A percentile compares a stretch with the other conserved stretches of the same genome.
Evolutionary conservation across 352 stramenopile species (phyloP).

Genomic region (Phytopythium montanum): DNA sequence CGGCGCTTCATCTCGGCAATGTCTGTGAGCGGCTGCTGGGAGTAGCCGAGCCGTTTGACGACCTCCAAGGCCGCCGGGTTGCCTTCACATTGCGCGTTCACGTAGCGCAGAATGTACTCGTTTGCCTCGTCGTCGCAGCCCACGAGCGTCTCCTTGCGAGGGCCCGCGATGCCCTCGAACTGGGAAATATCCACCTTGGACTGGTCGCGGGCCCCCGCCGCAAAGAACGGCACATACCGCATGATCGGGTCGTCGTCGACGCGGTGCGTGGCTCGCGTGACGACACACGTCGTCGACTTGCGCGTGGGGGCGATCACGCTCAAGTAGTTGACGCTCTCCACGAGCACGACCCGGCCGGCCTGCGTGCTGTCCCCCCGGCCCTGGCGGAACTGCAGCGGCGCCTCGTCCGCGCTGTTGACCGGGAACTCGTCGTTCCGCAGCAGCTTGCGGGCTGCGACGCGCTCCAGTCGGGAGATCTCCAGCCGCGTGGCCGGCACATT

Average conservation of each 20-base stretch:
- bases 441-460: constrained; percentile 38
- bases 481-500: constrained; percentile 13
- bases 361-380: constrained; percentile 38
- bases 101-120: constrained; percentile 62
- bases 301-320: constrained; percentile 37
- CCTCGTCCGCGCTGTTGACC: constrained; percentile 11
- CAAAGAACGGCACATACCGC: constrained; percentile 67
- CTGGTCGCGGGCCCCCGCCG: constrained; percentile 14
- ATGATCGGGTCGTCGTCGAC: constrained; percentile 83
- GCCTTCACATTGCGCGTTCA: constrained; percentile 29
- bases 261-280: constrained; percentile 38
- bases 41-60: constrained; percentile 38
- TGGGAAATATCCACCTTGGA: constrained; percentile 22
- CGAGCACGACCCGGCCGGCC: constrained; percentile 23
- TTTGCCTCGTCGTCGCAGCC: constrained; percentile 61
- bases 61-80: constrained; percentile 42
- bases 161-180: constrained; percentile 30
- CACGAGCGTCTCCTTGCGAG: constrained; percentile 33
- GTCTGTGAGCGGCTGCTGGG: constrained; percentile 55
- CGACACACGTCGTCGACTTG: constrained; percentile 67
- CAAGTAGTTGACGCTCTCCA: constrained; percentile 38
- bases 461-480: constrained; percentile 39
- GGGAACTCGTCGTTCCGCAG: constrained; percentile 26
- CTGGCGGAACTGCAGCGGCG: constrained; percentile 36
- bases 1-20: constrained; percentile 49